Evolutionary conservation across 192 early-diverging fungal species (phyloP).

Genomic region (Thamnidium elegans): DNA sequence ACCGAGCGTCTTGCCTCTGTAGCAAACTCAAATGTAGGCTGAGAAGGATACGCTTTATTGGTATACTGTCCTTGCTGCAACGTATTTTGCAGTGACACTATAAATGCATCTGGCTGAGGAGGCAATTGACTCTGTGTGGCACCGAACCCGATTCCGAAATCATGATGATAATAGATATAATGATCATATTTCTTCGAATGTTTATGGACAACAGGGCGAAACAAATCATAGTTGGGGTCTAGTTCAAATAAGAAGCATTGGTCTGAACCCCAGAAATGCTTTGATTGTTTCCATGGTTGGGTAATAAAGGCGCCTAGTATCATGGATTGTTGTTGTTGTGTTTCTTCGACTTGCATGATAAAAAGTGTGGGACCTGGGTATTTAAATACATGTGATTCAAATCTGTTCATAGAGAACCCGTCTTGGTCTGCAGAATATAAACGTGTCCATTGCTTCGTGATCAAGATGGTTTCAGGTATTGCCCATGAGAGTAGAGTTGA

Average conservation of each 20-base stretch:
- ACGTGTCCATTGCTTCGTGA: conserved; percentile 31
- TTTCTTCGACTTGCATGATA: conserved; percentile 38
- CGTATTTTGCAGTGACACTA: conserved; percentile 46
- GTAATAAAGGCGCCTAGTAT: conserved; percentile 48
- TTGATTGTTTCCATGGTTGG: conserved; percentile 52
- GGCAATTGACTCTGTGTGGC: conserved; percentile 18
- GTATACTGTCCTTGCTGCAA: conserved; percentile 43
- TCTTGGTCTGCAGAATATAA: conserved; percentile 49
- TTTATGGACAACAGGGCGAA: conserved; percentile 27
- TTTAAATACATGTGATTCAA: conserved; percentile 53
- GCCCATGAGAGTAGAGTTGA: conserved; percentile 44
- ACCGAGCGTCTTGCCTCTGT: conserved; percentile 2
- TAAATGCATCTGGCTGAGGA: conserved; percentile 29
- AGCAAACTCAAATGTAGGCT: conserved; percentile 28
- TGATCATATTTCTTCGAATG: conserved; percentile 9
- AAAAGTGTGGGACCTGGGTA: conserved; percentile 53
- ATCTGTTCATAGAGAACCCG: conserved; percentile 58
- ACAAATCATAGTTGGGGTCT: conserved; percentile 43
- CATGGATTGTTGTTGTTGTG: conserved; percentile 18
- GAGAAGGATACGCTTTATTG: conserved; percentile 40
- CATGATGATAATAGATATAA: conserved; percentile 32
- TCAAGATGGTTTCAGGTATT: conserved; percentile 32
- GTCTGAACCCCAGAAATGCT: conserved; percentile 44
- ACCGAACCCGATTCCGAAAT: conserved; percentile 36
- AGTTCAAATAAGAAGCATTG: conserved; percentile 48